phyloP scores from a whole-genome alignment of 345 rosid genomes.

The Alliaria petiolata region DNA sequence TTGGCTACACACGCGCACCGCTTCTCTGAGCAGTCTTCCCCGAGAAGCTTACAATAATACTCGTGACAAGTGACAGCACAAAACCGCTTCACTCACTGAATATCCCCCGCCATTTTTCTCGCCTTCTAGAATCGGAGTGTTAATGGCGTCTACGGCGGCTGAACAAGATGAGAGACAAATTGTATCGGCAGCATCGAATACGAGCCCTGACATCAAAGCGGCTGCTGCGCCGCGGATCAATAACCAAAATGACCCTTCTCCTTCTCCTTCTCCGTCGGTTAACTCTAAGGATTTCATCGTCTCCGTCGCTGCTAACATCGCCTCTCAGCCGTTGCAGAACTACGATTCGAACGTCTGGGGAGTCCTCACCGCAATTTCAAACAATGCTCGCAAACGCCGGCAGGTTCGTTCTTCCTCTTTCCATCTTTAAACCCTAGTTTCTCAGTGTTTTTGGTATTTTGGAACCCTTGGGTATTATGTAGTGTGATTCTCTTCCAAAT shows the following conservation, averaged over 20 bases:
- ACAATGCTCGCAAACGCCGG: slow-evolving; percentile 68
- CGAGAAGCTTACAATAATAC: slow-evolving; percentile 11
- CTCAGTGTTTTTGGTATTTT: background rate
- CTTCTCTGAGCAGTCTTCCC: slow-evolving; percentile 14
- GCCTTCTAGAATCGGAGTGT: background rate
- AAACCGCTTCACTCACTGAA: background rate
- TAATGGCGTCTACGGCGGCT: slow-evolving; percentile 27
- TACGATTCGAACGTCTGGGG: slow-evolving; percentile 78
- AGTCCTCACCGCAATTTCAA: slow-evolving; percentile 85
- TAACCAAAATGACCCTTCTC: slow-evolving; percentile 30
- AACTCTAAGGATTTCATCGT: slow-evolving; percentile 46
- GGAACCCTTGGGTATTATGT: background rate
- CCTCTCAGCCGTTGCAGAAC: slow-evolving; percentile 68
- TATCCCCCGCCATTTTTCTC: slow-evolving; percentile 49
- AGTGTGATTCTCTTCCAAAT: background rate
- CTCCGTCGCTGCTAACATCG: slow-evolving; percentile 56
- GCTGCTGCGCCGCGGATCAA: slow-evolving; percentile 18
- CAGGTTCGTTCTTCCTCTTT: slow-evolving; percentile 42
- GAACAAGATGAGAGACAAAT: slow-evolving; percentile 34
- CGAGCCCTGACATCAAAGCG: slow-evolving; percentile 21
- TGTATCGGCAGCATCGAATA: slow-evolving; percentile 20
- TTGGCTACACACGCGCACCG: background rate
- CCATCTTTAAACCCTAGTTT: slow-evolving; percentile 7
- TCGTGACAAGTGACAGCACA: background rate
- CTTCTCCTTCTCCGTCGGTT: slow-evolving; percentile 39